phyloP scores from a whole-genome alignment of 345 rosid genomes.

The Salix purpurea region DNA sequence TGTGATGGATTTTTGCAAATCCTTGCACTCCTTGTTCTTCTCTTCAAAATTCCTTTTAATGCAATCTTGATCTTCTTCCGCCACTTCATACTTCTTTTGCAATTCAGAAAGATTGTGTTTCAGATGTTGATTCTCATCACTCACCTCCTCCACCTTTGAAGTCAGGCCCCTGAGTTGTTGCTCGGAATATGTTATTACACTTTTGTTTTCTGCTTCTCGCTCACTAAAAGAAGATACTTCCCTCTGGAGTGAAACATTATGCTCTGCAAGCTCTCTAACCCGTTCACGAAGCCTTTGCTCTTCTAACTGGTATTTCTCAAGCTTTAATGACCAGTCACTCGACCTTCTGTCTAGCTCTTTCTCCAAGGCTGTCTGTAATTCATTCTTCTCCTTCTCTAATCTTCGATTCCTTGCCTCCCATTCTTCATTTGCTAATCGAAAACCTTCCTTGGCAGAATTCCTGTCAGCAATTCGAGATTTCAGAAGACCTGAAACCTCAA shows the following conservation, averaged over 20 bases:
- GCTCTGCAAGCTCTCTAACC: constrained; percentile 93
- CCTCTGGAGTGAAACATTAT: constrained; percentile 90
- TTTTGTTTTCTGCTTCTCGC: constrained; percentile 62
- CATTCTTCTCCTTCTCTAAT: constrained; percentile 72
- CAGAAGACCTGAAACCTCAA: constrained; percentile 61
- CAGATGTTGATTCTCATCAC: constrained; percentile 49
- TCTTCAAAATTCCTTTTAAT: constrained; percentile 65
- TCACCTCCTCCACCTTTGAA: constrained; percentile 45
- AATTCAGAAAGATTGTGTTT: constrained; percentile 46
- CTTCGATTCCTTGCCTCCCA: constrained; percentile 48
- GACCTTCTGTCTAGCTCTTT: constrained; percentile 97
- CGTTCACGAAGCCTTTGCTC: constrained; percentile 92
- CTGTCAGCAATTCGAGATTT: constrained; percentile 62
- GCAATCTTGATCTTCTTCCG: constrained; percentile 49
- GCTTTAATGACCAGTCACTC: constrained; percentile 79
- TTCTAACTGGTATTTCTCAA: constrained; percentile 74
- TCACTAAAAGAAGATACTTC: constrained; percentile 66
- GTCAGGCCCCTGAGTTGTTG: constrained; percentile 56
- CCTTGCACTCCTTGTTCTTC: constrained; percentile 89
- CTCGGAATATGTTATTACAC: constrained; percentile 48
- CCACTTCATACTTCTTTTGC: constrained; percentile 48
- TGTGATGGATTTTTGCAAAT: constrained; percentile 66
- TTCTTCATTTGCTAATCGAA: constrained; percentile 52
- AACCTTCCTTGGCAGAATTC: constrained; percentile 57
- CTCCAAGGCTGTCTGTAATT: constrained; percentile 77